Evolutionary conservation across 164 flowering plant species (phyloP).

Genomic region (Magnolia changhungtana): DNA sequence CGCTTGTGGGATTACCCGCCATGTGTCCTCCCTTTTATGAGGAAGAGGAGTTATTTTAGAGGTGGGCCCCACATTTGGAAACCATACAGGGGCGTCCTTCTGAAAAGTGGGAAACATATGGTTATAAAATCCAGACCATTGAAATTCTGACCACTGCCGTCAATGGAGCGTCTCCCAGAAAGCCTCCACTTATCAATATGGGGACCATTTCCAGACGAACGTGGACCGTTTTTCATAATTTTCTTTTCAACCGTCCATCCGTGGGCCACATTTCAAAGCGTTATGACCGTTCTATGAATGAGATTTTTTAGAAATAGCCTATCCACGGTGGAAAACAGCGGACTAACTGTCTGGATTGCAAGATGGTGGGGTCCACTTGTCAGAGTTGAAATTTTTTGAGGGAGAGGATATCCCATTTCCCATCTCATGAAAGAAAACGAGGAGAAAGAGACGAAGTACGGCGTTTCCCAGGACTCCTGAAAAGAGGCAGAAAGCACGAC

Average conservation of each 20-base stretch:
- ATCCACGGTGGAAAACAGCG: neutral
- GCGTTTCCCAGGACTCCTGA: slow-evolving; percentile 18
- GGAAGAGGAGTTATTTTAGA: neutral
- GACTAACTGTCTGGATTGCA: neutral
- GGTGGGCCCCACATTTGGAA: neutral
- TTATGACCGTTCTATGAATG: neutral
- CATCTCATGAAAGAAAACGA: slow-evolving; percentile 7
- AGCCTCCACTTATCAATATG: too few relatives aligned
- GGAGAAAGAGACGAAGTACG: slow-evolving; percentile 15
- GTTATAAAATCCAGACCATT: neutral
- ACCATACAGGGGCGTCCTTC: neutral
- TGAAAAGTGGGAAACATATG: neutral
- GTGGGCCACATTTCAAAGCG: neutral
- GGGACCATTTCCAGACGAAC: neutral
- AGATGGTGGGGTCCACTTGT: too few relatives aligned
- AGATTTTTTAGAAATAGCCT: neutral
- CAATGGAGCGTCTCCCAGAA: neutral
- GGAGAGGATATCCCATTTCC: neutral
- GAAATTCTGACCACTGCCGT: neutral
- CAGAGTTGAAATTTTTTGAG: neutral
- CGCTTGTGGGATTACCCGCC: neutral
- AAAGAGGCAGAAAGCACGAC: neutral
- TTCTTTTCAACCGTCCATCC: neutral
- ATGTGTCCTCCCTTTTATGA: neutral
- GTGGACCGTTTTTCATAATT: neutral